These are phyloP conservation scores for Ophiostoma sp. DNA, from an alignment of 2,329 filamentous ascomycete genomes.

Conservation along the genomic window DNA sequence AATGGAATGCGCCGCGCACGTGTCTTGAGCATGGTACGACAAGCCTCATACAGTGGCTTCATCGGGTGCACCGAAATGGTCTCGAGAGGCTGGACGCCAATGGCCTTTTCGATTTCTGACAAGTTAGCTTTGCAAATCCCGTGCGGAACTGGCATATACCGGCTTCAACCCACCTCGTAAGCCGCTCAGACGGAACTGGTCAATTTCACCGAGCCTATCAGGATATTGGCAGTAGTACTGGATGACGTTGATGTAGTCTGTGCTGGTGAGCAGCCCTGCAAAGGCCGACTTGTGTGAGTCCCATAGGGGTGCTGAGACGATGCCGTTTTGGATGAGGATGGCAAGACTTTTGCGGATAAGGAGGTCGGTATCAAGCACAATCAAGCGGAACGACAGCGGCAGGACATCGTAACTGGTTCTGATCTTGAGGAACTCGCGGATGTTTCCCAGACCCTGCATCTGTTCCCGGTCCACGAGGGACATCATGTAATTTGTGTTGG, in stretches of 20 bases:
- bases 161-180: conserved; percentile 61
- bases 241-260: conserved; percentile 97
- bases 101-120: conserved; percentile 87
- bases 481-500: neutral
- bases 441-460: conserved; percentile 58
- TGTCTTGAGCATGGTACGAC: conserved; percentile 87
- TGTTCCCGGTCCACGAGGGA: conserved; percentile 69
- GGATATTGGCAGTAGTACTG: conserved; percentile 99
- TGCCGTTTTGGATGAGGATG: conserved; percentile 94
- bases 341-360: conserved; percentile 96
- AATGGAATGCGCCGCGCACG: conserved; percentile 89
- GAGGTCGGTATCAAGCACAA: conserved; percentile 89
- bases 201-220: conserved; percentile 80
- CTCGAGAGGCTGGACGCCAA: conserved; percentile 85
- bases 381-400: conserved; percentile 89
- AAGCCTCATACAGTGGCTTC: conserved; percentile 88
- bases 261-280: conserved; percentile 88
- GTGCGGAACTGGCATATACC: neutral
- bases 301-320: conserved; percentile 96
- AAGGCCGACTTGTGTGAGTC: conserved; percentile 90
- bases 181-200: conserved; percentile 88
- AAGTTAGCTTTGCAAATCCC: neutral
- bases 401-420: conserved; percentile 97
- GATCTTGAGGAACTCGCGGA: conserved; percentile 90
- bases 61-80: conserved; percentile 94